Evolutionary conservation across 192 early-diverging fungal genomes (phyloP).

Genomic region (Spinellus fusiger): DNA sequence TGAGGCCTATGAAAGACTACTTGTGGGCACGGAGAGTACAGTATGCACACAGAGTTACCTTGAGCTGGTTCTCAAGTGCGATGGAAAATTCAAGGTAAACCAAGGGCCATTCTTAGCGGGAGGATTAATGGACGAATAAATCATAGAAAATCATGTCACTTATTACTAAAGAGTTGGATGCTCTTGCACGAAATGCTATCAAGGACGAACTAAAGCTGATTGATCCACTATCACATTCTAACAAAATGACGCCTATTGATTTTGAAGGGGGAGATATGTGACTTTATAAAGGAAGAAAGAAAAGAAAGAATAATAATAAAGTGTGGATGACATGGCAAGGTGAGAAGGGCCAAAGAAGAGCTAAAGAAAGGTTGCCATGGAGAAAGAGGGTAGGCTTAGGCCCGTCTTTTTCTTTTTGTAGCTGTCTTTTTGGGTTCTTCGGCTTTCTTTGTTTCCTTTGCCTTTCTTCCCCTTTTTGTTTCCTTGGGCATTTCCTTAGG

Average conservation of each 20-base stretch:
- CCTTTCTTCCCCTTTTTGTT: no score
- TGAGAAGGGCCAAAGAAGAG: no score
- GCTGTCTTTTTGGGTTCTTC: no score
- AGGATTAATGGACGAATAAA: neutral
- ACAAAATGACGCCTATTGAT: conserved; percentile 29
- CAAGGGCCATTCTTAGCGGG: neutral
- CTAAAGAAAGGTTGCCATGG: no score
- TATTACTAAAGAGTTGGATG: conserved; percentile 61
- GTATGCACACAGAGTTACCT: conserved; percentile 43
- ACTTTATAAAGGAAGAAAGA: neutral
- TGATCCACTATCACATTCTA: conserved; percentile 42
- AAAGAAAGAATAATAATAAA: no score
- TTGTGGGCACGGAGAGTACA: conserved; percentile 18
- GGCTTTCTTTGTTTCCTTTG: no score
- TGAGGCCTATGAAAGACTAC: conserved; percentile 50
- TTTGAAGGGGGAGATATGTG: conserved; percentile 16
- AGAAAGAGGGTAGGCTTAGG: no score
- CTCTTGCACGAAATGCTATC: conserved; percentile 52
- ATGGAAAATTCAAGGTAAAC: conserved; percentile 52
- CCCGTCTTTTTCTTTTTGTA: no score
- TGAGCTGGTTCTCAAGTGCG: conserved; percentile 60
- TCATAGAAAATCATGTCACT: conserved; percentile 52
- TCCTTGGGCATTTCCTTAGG: no score
- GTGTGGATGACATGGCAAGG: no score
- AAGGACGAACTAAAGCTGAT: conserved; percentile 53